Evolutionary conservation across 208 protist species (phyloP), one percentile per base, ranked within the genome.

Genomic region (Angomonas ambiguus): DNA sequence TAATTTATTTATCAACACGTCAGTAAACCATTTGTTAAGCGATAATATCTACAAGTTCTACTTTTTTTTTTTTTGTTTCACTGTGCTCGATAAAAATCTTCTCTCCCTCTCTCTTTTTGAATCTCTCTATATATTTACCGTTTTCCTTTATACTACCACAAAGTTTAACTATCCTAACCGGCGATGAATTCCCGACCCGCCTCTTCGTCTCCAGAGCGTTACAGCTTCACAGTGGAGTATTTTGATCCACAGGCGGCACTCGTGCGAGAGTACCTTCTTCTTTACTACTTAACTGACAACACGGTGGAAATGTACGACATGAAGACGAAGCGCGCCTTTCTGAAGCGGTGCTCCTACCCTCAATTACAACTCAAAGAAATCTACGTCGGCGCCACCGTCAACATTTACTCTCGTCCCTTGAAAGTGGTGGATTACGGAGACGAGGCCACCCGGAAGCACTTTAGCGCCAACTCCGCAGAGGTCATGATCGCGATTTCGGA

Each of bases 231-330:
- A 20, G 92, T 92, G 8, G 89, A 97, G 65, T 97, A 97, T 74
- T 90, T 82, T 58, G 92, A 97, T 69, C 87, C 87, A 32, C 88
- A 93, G 1, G 94, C 96, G 25, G 92, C 76, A 51, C 53, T 98
- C 32, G 83, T 80, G 30, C 80, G 94, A 8, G 71, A 79, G 22
- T 98, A 98, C 80, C 80, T 91, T 42, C 70, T 98, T n/a, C 65
- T 96, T 45, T 98, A 94, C 74, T 95, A 87, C 71, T 63, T 79
- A 1, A 78, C 84, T 13, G 91, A 98, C 66, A 73, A 90, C 41
- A 95, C 94, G 6, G 91, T 98, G 65, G 96, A 98, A 71, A 98
- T 98, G 94, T 93, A 90, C 77, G 91, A 98, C 70, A 58, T 95
- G 38, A 97, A 97, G 74, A 95, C 83, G 31, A 91, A 89, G 59